Base-by-base conservation (phyloP, 2,329 filamentous ascomycete species). In the Calonectria montana region DNA sequence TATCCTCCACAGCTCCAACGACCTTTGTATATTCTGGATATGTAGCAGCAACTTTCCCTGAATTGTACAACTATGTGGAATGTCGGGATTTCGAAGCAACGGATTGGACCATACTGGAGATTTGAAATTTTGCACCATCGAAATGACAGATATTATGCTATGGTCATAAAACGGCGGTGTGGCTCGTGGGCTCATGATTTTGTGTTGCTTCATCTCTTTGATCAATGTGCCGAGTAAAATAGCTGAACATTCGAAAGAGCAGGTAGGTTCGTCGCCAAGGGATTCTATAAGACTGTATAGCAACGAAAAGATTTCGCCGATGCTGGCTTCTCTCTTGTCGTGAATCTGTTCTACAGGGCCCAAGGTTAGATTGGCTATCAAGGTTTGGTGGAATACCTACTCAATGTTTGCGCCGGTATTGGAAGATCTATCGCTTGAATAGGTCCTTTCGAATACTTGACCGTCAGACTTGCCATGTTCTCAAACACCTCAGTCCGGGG, bases 141-240 rank as follows among this genome's bases (percentile, higher is more conserved):
- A 2, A 13, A 18, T n/a, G 25, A 45, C 18, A 7, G 16, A 43
- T 21, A 45, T 18, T 21, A 62, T 29, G 39, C 57, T 62, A 2
- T 62, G 39, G 2, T 39, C 57, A 10, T 21, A 1, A 45, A 31
- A 62, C 43, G 57, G 57, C 12, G 57, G 21, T n/a, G 39, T 8
- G 7, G 27, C 9, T 25, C 31, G 61, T 45, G 31, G 67, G n/a
- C 31, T 64, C 6, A 67, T 50, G 16, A 67, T 53, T 1, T 16
- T 39, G 21, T 53, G n/a, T 48, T 15, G 25, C 21, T 8, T 65
- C 47, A 74, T 25, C 18, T 67, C 25, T 16, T 71, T 77, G 1
- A 62, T 66, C 5, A 78, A 16, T 1, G 70, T 62, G 21, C 77
- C 76, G 5, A 78, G 70, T 4, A 76, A 48, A 21, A 75, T 70